A percentile compares a stretch with the other conserved stretches of the same genome.
Evolutionary conservation across 73 alveolate genomes (phyloP).

Genomic region (Paramecium octaurelia): DNA sequence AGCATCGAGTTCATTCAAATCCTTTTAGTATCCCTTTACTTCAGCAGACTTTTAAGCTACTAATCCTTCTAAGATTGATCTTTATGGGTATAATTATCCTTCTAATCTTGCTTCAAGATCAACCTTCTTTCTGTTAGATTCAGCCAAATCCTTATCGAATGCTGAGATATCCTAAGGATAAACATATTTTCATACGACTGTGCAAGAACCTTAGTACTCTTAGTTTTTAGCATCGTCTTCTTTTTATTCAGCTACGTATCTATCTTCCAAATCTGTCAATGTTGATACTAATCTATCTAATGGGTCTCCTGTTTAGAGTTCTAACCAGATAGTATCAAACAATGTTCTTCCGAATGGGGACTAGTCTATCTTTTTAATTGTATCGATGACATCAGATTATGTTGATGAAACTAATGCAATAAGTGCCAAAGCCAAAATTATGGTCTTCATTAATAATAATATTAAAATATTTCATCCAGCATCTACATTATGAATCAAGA

Average conservation of each 20-base stretch:
- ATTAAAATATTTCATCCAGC: neutral
- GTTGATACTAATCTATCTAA: slow-evolving; percentile 15
- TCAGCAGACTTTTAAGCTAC: neutral
- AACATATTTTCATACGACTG: neutral
- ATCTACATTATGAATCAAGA: neutral
- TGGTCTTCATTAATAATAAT: slow-evolving; percentile 7
- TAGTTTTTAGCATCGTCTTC: slow-evolving; percentile 38
- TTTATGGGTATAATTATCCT: slow-evolving; percentile 38
- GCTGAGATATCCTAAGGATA: neutral
- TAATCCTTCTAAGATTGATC: neutral
- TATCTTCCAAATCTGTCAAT: slow-evolving; percentile 16
- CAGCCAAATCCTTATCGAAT: slow-evolving; percentile 15
- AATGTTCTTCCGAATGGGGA: slow-evolving; percentile 40
- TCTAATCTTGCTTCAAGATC: slow-evolving; percentile 38
- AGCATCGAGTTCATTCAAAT: slow-evolving; percentile 3
- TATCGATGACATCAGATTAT: slow-evolving; percentile 11
- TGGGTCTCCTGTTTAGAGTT: slow-evolving; percentile 47
- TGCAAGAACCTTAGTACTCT: slow-evolving; percentile 39
- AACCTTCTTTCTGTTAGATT: slow-evolving; percentile 41
- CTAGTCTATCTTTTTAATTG: neutral
- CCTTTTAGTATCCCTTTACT: slow-evolving; percentile 24
- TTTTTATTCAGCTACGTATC: slow-evolving; percentile 38
- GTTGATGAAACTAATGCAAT: slow-evolving; percentile 23
- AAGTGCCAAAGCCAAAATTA: slow-evolving; percentile 4
- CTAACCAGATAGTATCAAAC: slow-evolving; percentile 16